Percentiles rank a stretch among this genome's conserved stretches.
These are phyloP conservation scores for Syncephalastrum contaminatum DNA, from an alignment of 371 early-diverging fungal species.

Conservation along the genomic window DNA sequence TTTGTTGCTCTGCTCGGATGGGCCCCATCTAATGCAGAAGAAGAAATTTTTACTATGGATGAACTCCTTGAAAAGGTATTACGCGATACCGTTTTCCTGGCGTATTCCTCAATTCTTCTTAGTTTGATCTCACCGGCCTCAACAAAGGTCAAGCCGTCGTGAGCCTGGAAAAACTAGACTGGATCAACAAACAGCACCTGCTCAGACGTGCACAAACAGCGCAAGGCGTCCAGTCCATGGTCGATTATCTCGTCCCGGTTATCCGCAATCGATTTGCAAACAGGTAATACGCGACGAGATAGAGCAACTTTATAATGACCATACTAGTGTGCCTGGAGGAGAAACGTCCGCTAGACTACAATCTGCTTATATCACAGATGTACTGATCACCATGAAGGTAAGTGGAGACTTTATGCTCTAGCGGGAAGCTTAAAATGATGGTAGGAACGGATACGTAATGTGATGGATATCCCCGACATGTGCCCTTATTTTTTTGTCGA, in stretches of 20 bases:
- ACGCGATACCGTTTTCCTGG: not conserved
- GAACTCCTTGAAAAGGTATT: conserved; percentile 67
- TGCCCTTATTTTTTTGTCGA: conserved; percentile 60
- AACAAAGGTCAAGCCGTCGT: conserved; percentile 81
- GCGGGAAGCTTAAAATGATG: not conserved
- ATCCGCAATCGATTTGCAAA: conserved; percentile 20
- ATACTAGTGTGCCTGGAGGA: conserved; percentile 10
- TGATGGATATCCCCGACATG: conserved; percentile 55
- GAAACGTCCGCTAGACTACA: conserved; percentile 23
- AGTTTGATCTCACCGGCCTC: conserved; percentile 73
- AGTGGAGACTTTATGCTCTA: not conserved
- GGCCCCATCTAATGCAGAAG: conserved; percentile 59
- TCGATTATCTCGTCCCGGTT: conserved; percentile 32
- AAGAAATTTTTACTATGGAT: conserved; percentile 51
- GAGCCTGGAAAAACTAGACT: conserved; percentile 74
- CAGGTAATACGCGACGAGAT: conserved; percentile 12
- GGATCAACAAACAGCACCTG: conserved; percentile 84
- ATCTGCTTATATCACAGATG: conserved; percentile 39
- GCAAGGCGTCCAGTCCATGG: conserved; percentile 40
- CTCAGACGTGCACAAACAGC: conserved; percentile 50
- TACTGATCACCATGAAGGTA: conserved; percentile 51
- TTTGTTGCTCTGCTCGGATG: conserved; percentile 90
- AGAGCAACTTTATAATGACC: not conserved
- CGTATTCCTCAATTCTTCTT: not conserved
- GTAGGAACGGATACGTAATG: conserved; percentile 58